These are phyloP conservation scores for Plasmodium falciparum DNA, from an alignment of 169 alveolate species.

Conservation along the genomic window DNA sequence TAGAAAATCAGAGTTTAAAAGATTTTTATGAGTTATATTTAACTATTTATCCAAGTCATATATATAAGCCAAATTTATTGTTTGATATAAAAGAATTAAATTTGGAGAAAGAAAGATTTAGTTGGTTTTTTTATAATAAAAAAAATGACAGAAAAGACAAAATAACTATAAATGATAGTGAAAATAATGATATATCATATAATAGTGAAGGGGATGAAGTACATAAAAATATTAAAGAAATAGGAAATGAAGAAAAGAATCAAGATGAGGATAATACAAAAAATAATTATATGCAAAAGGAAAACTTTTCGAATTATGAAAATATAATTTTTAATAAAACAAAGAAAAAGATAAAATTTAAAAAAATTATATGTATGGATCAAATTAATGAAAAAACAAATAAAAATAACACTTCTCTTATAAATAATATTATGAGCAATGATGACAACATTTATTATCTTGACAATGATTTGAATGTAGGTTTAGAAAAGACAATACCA, in stretches of 20 bases:
- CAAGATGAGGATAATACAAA: not conserved
- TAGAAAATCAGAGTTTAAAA: conserved; percentile 73
- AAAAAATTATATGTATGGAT: conserved; percentile 45
- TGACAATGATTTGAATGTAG: conserved; percentile 62
- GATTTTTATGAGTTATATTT: conserved; percentile 65
- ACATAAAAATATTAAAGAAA: not conserved
- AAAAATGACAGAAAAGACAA: not conserved
- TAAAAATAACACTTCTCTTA: too few relatives aligned
- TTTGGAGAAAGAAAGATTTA: conserved; percentile 25
- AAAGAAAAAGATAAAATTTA: conserved; percentile 19
- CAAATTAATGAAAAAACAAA: conserved; percentile 14
- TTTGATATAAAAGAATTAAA: conserved; percentile 54
- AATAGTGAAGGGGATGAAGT: not conserved
- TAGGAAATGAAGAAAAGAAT: not conserved
- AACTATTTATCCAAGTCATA: conserved; percentile 54
- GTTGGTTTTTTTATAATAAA: conserved; percentile 24
- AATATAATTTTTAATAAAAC: conserved; percentile 66
- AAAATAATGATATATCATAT: conserved; percentile 10
- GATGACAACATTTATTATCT: conserved; percentile 46
- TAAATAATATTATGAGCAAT: too few relatives aligned
- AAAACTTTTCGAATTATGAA: conserved; percentile 18
- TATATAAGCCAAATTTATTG: conserved; percentile 14
- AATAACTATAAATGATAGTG: not conserved
- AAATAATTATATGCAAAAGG: conserved; percentile 11
- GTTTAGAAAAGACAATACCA: conserved; percentile 45